A percentile compares a stretch with the other conserved stretches of the same genome.
These are phyloP conservation scores for Paecilomyces sp. DNA, from an alignment of 2,329 filamentous ascomycete genomes.

Conservation along the genomic window DNA sequence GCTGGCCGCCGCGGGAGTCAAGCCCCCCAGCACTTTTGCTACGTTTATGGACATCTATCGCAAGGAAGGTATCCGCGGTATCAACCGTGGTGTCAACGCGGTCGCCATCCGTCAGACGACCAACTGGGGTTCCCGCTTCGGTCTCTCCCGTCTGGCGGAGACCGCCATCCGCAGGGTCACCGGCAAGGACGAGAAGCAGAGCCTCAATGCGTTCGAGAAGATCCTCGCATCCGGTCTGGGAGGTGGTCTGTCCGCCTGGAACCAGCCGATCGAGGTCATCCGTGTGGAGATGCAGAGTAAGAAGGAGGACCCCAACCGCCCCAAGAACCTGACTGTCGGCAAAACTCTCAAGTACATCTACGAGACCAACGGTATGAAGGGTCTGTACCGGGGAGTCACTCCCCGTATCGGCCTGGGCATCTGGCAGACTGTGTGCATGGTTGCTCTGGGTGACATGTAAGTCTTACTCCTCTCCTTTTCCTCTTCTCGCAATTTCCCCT, in stretches of 20 bases:
- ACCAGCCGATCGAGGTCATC: slow-evolving; percentile 99
- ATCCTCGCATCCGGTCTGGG: slow-evolving; percentile 77
- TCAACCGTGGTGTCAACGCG: slow-evolving; percentile 98
- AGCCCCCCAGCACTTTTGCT: slow-evolving; percentile 81
- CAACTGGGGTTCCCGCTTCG: slow-evolving; percentile 97
- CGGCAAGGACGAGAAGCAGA: slow-evolving; percentile 71
- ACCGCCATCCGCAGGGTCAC: slow-evolving; percentile 72
- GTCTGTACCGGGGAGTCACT: slow-evolving; percentile 90
- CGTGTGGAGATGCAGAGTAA: slow-evolving; percentile 99
- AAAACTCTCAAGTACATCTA: slow-evolving; percentile 84
- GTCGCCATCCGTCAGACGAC: slow-evolving; percentile 98
- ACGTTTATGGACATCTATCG: slow-evolving; percentile 98
- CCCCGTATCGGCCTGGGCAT: slow-evolving; percentile 91
- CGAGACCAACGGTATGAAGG: slow-evolving; percentile 75
- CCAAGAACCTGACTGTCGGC: slow-evolving; percentile 97
- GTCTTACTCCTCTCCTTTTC: slow-evolving; percentile 23
- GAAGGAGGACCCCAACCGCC: slow-evolving; percentile 93
- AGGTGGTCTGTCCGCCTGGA: slow-evolving; percentile 95
- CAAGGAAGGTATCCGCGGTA: slow-evolving; percentile 84
- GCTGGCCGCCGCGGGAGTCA: slow-evolving; percentile 72
- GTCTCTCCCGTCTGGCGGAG: slow-evolving; percentile 86
- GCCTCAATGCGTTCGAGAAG: slow-evolving; percentile 77
- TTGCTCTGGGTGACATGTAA: slow-evolving; percentile 95
- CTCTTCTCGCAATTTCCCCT: background rate
- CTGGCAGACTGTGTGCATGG: slow-evolving; percentile 99